Conservation (phyloP, 345 rosid species). For the Crucihimalaya himalaica region DNA sequence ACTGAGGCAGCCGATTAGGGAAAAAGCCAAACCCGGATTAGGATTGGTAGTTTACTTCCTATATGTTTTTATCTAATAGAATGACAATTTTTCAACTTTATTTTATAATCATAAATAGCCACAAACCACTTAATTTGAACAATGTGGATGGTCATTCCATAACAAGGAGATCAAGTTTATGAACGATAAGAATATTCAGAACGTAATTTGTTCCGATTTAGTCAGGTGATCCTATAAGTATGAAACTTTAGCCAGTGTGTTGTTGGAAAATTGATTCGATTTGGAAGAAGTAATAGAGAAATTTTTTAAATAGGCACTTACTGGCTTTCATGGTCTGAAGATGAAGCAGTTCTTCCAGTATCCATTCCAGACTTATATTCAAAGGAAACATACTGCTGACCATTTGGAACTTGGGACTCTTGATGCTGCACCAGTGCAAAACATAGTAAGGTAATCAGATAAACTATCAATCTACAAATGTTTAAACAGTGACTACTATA, state of each 20-base stretch:
- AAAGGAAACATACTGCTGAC: slow-evolving; percentile 82
- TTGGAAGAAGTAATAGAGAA: background rate
- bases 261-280: slow-evolving; percentile 11
- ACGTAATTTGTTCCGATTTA: background rate
- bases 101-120: slow-evolving; percentile 3
- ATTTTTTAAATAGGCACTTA: slow-evolving; percentile 53
- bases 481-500: slow-evolving; percentile 14
- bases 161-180: slow-evolving; percentile 18
- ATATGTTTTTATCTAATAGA: slow-evolving; percentile 1
- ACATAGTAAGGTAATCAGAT: slow-evolving; percentile 32
- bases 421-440: slow-evolving; percentile 69
- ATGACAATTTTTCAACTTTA: slow-evolving; percentile 5
- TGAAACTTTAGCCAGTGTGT: slow-evolving; percentile 13
- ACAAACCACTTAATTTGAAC: slow-evolving; percentile 19
- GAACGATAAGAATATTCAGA: slow-evolving; percentile 10
- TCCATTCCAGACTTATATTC: slow-evolving; percentile 98
- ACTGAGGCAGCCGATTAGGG: background rate
- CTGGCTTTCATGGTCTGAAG: slow-evolving; percentile 98
- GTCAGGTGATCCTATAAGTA: background rate
- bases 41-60: background rate
- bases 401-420: slow-evolving; percentile 75
- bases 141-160: slow-evolving; percentile 11
- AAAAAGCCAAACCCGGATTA: background rate
- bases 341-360: slow-evolving; percentile 82
- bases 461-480: slow-evolving; percentile 14